Conservation (phyloP, 1,139 yeast genomes). For the Pichia sp. region DNA sequence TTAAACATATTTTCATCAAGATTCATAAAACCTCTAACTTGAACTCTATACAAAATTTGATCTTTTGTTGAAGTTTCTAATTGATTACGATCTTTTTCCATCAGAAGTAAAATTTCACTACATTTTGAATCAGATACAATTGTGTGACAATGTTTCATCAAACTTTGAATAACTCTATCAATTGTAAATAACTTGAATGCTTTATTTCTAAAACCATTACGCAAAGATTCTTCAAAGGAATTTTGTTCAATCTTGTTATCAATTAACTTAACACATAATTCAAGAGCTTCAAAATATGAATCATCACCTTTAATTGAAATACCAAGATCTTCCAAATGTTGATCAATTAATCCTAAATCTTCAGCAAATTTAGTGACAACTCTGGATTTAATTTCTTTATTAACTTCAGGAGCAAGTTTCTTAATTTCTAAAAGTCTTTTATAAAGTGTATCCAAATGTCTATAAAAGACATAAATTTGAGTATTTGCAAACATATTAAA, state of each 20-base stretch:
- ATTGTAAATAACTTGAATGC: conserved; percentile 90
- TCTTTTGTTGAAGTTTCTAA: conserved; percentile 69
- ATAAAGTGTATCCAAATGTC: conserved; percentile 76
- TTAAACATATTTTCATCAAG: conserved; percentile 90
- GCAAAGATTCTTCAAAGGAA: conserved; percentile 90
- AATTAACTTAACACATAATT: conserved; percentile 66
- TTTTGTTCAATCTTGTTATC: conserved; percentile 92
- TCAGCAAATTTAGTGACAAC: conserved; percentile 77
- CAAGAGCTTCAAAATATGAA: conserved; percentile 72
- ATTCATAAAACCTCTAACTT: conserved; percentile 74
- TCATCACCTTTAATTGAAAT: conserved; percentile 63
- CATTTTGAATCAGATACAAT: conserved; percentile 77
- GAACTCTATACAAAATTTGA: conserved; percentile 86
- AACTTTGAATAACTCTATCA: conserved; percentile 85
- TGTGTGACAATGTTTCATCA: conserved; percentile 81
- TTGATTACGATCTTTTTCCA: conserved; percentile 69
- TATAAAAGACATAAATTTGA: conserved; percentile 84
- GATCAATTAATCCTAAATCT: conserved; percentile 76
- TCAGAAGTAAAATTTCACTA: conserved; percentile 71
- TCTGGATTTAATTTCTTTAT: conserved; percentile 62
- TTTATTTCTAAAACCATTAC: conserved; percentile 90
- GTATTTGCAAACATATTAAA: conserved; percentile 87
- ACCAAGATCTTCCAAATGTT: conserved; percentile 76
- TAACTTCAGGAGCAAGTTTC: conserved; percentile 54
- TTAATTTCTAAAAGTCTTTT: conserved; percentile 77